Conservation (phyloP, 177 flowering plant genomes). For the Vitis hybrid region DNA sequence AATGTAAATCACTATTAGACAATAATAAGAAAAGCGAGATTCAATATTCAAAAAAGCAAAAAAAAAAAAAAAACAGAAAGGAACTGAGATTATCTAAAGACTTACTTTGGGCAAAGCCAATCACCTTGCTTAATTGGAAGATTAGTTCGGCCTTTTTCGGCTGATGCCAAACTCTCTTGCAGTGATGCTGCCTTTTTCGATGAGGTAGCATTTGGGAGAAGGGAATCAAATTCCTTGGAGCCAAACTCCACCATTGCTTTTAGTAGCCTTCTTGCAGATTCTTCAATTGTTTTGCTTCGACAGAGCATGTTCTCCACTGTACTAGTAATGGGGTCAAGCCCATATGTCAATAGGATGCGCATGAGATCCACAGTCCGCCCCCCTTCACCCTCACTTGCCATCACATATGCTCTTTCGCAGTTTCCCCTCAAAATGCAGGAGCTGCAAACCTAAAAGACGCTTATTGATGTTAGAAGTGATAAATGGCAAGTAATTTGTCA, state of each 20-base stretch:
- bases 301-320: conserved; percentile 56
- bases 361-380: conserved; percentile 86
- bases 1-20: background rate
- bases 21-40: background rate
- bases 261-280: conserved; percentile 67
- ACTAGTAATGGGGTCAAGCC: conserved; percentile 54
- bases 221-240: conserved; percentile 26
- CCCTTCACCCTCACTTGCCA: conserved; percentile 66
- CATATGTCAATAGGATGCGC: conserved; percentile 70
- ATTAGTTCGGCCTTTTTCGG: conserved; percentile 21
- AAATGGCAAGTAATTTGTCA: background rate
- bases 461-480: conserved; percentile 7
- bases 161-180: conserved; percentile 17
- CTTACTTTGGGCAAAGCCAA: conserved; percentile 88
- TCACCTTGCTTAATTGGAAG: conserved; percentile 71
- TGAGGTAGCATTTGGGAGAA: conserved; percentile 11
- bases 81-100: background rate
- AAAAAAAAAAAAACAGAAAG: background rate
- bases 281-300: conserved; percentile 40
- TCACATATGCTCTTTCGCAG: conserved; percentile 83
- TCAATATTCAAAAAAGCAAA: background rate
- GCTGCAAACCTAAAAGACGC: conserved; percentile 73
- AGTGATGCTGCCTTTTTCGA: conserved; percentile 8
- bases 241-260: conserved; percentile 58
- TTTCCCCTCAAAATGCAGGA: conserved; percentile 75